Evolutionary conservation across 306 rosid genomes (phyloP), one percentile per base, ranked within the genome.

Genomic region (Trifolium dubium): DNA sequence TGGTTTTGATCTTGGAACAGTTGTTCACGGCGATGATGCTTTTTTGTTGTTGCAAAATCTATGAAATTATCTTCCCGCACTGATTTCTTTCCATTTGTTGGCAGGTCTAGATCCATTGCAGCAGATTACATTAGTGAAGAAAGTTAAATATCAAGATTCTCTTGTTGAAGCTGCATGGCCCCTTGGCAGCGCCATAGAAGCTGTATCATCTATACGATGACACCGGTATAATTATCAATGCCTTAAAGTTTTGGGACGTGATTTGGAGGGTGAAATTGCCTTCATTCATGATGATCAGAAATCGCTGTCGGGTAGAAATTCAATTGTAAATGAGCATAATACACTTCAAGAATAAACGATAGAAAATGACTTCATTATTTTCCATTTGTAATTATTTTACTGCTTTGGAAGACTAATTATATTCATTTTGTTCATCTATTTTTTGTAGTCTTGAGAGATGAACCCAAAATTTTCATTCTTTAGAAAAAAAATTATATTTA

Each of bases 111-210:
- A 90, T 81, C 98, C 93, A 5, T 79, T 88, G 90, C 97, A 93
- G 56, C 80, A 90, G 74, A 90, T 93, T 35, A 93, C 92, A 2
- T 80, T 93, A 87, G 98, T 93, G 86, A 93, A 90, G 85, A 47
- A 89, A 80, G 93, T 93, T 47, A 70, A 88, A 75, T 93, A 90
- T 74, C 81, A 71, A 0, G 85, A 87, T 17, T 75, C 91, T 80
- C 81, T 87, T 74, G 96, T 93, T 71, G 98, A 93, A 84, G 98
- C 98, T 40, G 98, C 98, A 58, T 91, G 98, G 98, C 98, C 98
- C 44, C 85, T 93, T 18, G 98, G 98, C 83, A 93, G 97, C 11
- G 98, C 98, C 62, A 93, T 93, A 41, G 98, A 93, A 85, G 97
- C 98, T 18, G 91, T 93, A 34, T 93, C 97, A 35, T 75, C 95